Evolutionary conservation across 2,329 filamentous ascomycete species (phyloP).

Genomic region (Sporothrix curviconia): DNA sequence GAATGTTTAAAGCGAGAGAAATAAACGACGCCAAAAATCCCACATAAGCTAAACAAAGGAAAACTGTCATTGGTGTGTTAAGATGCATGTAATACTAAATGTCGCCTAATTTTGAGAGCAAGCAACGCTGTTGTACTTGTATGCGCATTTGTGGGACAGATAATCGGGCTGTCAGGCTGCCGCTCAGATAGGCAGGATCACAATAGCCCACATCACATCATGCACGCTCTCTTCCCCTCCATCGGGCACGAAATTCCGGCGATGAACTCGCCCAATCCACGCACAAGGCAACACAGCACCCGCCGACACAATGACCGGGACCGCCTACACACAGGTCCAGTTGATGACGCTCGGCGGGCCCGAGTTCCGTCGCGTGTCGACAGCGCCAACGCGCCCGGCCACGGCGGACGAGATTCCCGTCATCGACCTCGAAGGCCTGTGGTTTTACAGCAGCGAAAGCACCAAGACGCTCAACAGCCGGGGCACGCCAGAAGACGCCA

Average conservation of each 20-base stretch:
- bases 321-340: slow-evolving; percentile 16
- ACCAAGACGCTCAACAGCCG: background rate
- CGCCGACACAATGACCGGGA: background rate
- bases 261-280: too few relatives aligned
- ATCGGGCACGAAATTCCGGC: background rate
- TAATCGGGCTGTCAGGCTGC: background rate
- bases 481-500: slow-evolving; percentile 1
- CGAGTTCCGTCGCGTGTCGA: slow-evolving; percentile 31
- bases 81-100: background rate
- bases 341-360: slow-evolving; percentile 30
- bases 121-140: too few relatives aligned
- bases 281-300: background rate
- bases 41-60: background rate
- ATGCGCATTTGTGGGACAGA: too few relatives aligned
- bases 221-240: background rate
- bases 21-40: too few relatives aligned
- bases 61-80: background rate
- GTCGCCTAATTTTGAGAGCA: background rate
- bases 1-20: too few relatives aligned
- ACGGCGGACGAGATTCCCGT: slow-evolving; percentile 43
- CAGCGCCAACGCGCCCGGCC: slow-evolving; percentile 32
- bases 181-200: background rate
- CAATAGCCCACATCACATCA: too few relatives aligned
- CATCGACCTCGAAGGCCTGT: slow-evolving; percentile 40
- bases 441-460: slow-evolving; percentile 26